A percentile compares a stretch with the other conserved stretches of the same genome.
phyloP scores from a whole-genome alignment of 208 protist genomes.

The Wallacemonas sp. region DNA sequence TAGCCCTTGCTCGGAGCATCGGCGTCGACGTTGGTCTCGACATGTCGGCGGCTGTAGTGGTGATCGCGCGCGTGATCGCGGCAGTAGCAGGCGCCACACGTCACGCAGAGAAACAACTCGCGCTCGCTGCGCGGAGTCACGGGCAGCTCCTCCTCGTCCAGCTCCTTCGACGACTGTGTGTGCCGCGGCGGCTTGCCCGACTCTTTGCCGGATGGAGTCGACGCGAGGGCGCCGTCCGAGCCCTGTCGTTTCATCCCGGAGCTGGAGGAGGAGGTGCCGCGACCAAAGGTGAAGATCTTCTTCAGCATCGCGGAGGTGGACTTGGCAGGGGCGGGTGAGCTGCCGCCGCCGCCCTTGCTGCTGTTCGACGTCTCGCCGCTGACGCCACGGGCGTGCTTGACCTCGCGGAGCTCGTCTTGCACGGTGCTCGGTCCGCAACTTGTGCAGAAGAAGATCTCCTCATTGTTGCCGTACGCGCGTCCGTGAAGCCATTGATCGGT shows the following conservation, averaged over 20 bases:
- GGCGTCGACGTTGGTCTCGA: slow-evolving; percentile 11
- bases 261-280: background rate
- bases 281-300: slow-evolving; percentile 27
- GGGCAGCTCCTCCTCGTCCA: slow-evolving; percentile 49
- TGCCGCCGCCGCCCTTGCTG: slow-evolving; percentile 22
- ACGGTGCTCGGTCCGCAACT: slow-evolving; percentile 37
- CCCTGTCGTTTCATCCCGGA: background rate
- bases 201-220: background rate
- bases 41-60: slow-evolving; percentile 44
- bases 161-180: background rate
- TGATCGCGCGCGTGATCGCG: slow-evolving; percentile 56
- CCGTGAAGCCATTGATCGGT: slow-evolving; percentile 48
- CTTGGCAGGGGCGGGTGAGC: background rate
- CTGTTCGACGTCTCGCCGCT: slow-evolving; percentile 21
- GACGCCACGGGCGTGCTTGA: background rate
- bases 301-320: slow-evolving; percentile 12
- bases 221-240: background rate
- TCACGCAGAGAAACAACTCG: slow-evolving; percentile 72
- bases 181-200: slow-evolving; percentile 3
- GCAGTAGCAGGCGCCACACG: slow-evolving; percentile 76
- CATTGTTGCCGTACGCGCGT: slow-evolving; percentile 17
- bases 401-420: slow-evolving; percentile 27
- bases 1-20: slow-evolving; percentile 32
- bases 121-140: slow-evolving; percentile 47
- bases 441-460: slow-evolving; percentile 49